Percentiles rank a stretch among this genome's conserved stretches.
Evolutionary conservation across 805 yeast species (phyloP).

Genomic region (Metahyphopichia silvanorum): DNA sequence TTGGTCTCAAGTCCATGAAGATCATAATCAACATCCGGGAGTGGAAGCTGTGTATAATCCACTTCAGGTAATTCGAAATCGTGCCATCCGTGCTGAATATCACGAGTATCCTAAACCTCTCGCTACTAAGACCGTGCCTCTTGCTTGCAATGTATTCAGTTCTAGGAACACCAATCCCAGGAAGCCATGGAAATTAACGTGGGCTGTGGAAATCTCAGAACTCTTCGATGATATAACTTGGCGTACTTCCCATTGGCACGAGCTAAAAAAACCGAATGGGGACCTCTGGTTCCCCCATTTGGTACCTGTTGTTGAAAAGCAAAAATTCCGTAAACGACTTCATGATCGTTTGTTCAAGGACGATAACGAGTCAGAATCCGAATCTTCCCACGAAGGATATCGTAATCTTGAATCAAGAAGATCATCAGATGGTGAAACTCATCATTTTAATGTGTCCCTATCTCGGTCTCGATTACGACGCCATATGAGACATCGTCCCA

Average conservation of each 20-base stretch:
- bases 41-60: constrained; percentile 79
- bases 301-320: constrained; percentile 4
- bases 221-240: constrained; percentile 54
- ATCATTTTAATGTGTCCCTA: too few species aligned
- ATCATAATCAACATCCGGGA: constrained; percentile 33
- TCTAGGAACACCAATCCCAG: constrained; percentile 21
- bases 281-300: constrained; percentile 48
- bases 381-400: background rate
- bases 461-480: too few species aligned
- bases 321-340: constrained; percentile 12
- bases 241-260: constrained; percentile 55
- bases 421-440: background rate
- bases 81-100: constrained; percentile 53
- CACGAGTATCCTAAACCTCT: constrained; percentile 45
- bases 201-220: constrained; percentile 68
- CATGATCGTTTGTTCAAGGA: constrained; percentile 32
- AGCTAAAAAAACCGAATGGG: constrained; percentile 43
- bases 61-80: constrained; percentile 73
- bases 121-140: constrained; percentile 48
- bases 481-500: too few species aligned
- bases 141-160: constrained; percentile 65
- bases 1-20: constrained; percentile 15
- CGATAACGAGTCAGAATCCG: constrained; percentile 8
- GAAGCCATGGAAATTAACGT: constrained; percentile 44
- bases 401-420: background rate